A percentile compares a stretch with the other conserved stretches of the same genome.
Conservation (phyloP, 768 basidiomycete species). For the Tricholoma terreum region DNA sequence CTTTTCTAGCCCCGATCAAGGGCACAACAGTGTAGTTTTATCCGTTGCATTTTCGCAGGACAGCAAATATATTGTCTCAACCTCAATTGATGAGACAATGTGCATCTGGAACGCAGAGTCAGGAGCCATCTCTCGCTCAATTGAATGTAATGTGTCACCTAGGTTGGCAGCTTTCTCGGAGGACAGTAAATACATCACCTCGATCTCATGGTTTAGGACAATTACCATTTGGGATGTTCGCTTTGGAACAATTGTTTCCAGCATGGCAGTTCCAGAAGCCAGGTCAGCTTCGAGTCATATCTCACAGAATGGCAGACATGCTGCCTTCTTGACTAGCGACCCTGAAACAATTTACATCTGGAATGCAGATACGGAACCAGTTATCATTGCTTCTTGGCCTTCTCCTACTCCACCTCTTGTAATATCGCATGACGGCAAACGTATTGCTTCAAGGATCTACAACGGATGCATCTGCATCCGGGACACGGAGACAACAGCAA, state of each 20-base stretch:
- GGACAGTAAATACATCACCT: background rate
- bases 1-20: conserved; percentile 10
- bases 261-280: too few species aligned
- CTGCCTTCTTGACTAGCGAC: too few species aligned
- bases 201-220: background rate
- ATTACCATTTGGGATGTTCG: background rate
- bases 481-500: too few species aligned
- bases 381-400: too few species aligned
- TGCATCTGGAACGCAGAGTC: background rate
- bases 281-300: too few species aligned
- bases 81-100: background rate
- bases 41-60: conserved; percentile 6
- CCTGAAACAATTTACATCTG: too few species aligned
- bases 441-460: too few species aligned
- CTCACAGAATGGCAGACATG: too few species aligned
- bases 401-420: too few species aligned
- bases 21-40: conserved; percentile 12
- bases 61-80: background rate
- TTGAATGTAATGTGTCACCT: background rate
- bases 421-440: too few species aligned
- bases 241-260: background rate
- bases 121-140: background rate
- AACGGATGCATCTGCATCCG: too few species aligned
- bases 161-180: background rate
- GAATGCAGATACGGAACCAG: too few species aligned